Evolutionary conservation across 176 grass and related monocot species (phyloP), one percentile per base, ranked within the genome.

Genomic region (maize (Zea mays)): DNA sequence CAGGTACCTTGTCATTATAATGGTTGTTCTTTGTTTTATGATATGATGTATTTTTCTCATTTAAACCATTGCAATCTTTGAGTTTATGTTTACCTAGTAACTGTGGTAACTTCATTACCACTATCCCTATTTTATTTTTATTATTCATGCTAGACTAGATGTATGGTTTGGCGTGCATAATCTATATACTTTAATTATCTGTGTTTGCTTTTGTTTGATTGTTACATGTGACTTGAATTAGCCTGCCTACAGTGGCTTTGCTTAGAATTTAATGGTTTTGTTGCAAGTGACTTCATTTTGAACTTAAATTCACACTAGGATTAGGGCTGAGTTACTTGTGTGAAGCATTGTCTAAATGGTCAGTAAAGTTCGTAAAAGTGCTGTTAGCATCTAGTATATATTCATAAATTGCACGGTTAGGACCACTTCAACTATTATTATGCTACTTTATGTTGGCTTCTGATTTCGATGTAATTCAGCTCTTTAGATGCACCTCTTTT

Each of bases 311-410:
- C 64, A 71, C 47, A 56, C n/a, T 2, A 15, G 20, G 55, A 16
- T 79, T 48, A 79, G 56, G 13, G 20, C 57, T 48, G 45, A 57
- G 65, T 33, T 71, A 10, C 72, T 82, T 81, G 64, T 86, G 15
- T 55, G 37, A 27, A 76, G 39, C 21, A 81, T 12, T 76, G 49
- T 59, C 4, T 21, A 72, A 72, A 14, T 72, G 34, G 10, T 42
- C 39, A 74, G 42, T 73, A 41, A 79, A 64, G 27, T 79, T 73
- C 62, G 73, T 76, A 48, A 43, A 63, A 64, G 17, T 55, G 5
- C 27, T 77, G 9, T 13, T 65, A 75, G 15, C 33, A 56, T 42
- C 65, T 68, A 45, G 44, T 20, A 43, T 43, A 42, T 43, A 13
- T 45, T 68, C 17, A 21, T 1, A 45, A 45, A 68, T 68, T 45